Evolutionary conservation across 2,329 filamentous ascomycete genomes (phyloP).

Genomic region (Penicillium sp.): DNA sequence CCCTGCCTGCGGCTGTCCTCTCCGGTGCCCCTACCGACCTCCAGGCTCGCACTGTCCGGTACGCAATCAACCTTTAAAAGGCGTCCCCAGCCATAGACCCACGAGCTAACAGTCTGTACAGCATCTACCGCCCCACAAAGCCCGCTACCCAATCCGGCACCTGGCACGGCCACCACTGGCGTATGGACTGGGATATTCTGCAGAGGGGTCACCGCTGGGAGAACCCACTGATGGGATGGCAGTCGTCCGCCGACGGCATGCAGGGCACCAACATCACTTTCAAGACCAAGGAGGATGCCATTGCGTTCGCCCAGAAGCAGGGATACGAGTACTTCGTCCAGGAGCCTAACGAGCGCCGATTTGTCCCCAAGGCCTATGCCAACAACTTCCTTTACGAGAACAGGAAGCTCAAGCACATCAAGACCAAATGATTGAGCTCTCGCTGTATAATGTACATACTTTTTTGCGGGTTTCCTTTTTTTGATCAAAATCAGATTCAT

Average conservation of each 20-base stretch:
- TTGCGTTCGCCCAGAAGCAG: slow-evolving; percentile 95
- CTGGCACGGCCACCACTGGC: slow-evolving; percentile 84
- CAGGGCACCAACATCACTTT: slow-evolving; percentile 92
- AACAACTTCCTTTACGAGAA: slow-evolving; percentile 91
- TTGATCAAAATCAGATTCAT: slow-evolving; percentile 17
- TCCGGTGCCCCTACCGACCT: slow-evolving; percentile 93
- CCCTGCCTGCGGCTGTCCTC: slow-evolving; percentile 79
- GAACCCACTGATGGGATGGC: slow-evolving; percentile 98
- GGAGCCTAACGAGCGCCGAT: slow-evolving; percentile 86
- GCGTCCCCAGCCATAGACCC: neutral
- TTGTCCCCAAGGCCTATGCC: slow-evolving; percentile 91
- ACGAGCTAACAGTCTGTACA: slow-evolving; percentile 45
- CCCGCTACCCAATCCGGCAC: slow-evolving; percentile 94
- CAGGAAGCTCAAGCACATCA: slow-evolving; percentile 84
- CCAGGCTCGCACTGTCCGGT: slow-evolving; percentile 93
- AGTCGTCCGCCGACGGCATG: slow-evolving; percentile 93
- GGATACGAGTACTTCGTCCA: slow-evolving; percentile 99
- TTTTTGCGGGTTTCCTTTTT: slow-evolving; percentile 29
- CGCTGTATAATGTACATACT: slow-evolving; percentile 45
- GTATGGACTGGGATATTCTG: slow-evolving; percentile 98
- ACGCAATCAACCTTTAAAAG: slow-evolving; percentile 38
- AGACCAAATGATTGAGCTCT: slow-evolving; percentile 68
- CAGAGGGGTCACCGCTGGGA: slow-evolving; percentile 96
- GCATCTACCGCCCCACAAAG: slow-evolving; percentile 90
- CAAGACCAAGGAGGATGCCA: slow-evolving; percentile 90